phyloP scores from a whole-genome alignment of 371 early-diverging fungal genomes.

The Mortierella sp. region DNA sequence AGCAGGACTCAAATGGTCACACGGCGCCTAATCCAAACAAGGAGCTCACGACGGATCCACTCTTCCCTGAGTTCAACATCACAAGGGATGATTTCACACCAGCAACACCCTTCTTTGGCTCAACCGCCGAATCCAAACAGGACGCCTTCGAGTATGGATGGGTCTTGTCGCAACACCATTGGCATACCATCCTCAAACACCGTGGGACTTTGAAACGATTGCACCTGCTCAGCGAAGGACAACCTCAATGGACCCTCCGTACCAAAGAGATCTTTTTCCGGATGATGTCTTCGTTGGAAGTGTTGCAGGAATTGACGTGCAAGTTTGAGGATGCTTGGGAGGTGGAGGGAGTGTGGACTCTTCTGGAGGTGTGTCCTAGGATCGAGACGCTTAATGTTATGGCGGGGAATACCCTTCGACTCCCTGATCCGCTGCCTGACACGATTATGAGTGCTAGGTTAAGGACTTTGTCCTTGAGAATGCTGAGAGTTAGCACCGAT shows the following conservation, averaged over 20 bases:
- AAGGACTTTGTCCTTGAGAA: not conserved
- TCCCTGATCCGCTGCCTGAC: not conserved
- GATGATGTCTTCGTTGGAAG: not conserved
- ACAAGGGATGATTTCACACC: not conserved
- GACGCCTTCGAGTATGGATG: not conserved
- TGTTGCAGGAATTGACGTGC: not conserved
- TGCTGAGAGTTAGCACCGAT: not conserved
- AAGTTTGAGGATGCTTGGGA: not conserved
- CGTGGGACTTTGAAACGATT: not conserved
- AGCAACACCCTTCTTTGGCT: not conserved
- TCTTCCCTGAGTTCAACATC: not conserved
- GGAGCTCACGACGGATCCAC: not conserved
- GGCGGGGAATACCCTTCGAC: not conserved
- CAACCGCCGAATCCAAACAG: not conserved
- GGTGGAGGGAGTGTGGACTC: not conserved
- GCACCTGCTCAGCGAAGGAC: fast-evolving
- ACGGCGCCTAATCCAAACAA: no score
- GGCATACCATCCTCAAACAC: not conserved
- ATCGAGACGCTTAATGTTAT: not conserved
- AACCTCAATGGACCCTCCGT: not conserved
- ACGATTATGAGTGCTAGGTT: not conserved
- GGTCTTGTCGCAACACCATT: not conserved
- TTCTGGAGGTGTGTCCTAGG: not conserved
- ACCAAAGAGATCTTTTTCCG: not conserved
- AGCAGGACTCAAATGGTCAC: not conserved